A percentile compares a stretch with the other conserved stretches of the same genome.
Evolutionary conservation across 192 early-diverging fungal genomes (phyloP).

Genomic region (Coemansia sp.): DNA sequence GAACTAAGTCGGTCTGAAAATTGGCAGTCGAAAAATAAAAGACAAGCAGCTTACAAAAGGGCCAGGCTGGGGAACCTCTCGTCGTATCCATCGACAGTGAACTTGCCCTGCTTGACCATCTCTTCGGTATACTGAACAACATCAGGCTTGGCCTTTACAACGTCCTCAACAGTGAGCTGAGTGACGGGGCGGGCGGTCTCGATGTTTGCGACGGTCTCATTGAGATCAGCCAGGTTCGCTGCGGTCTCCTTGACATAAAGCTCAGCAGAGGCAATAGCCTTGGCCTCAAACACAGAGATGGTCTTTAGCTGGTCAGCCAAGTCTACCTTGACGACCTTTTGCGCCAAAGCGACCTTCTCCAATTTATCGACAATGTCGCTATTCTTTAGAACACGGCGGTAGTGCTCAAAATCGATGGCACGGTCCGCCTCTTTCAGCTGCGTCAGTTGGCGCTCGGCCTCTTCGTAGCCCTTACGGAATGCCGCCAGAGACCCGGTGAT

Average conservation of each 20-base stretch:
- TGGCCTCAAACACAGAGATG: constrained; percentile 72
- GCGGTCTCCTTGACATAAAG: constrained; percentile 82
- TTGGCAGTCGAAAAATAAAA: not conserved
- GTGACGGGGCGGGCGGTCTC: constrained; percentile 91
- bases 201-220: constrained; percentile 88
- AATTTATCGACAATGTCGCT: constrained; percentile 83
- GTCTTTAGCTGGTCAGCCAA: constrained; percentile 80
- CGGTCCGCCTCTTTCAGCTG: constrained; percentile 82
- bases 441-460: constrained; percentile 75
- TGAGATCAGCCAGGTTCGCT: constrained; percentile 81
- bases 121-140: constrained; percentile 85
- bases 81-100: constrained; percentile 92
- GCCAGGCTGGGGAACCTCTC: constrained; percentile 83
- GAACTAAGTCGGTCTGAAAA: not conserved
- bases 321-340: constrained; percentile 81
- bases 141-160: constrained; percentile 90
- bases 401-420: constrained; percentile 84
- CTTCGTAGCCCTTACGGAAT: constrained; percentile 95
- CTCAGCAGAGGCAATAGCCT: constrained; percentile 73
- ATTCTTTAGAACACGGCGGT: constrained; percentile 89
- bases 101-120: constrained; percentile 89
- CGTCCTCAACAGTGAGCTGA: constrained; percentile 90
- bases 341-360: constrained; percentile 77
- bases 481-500: constrained; percentile 79
- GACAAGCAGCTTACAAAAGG: constrained; percentile 56